Evolutionary conservation across 169 alveolate genomes (phyloP).

Genomic region (Eimeria maxima): DNA sequence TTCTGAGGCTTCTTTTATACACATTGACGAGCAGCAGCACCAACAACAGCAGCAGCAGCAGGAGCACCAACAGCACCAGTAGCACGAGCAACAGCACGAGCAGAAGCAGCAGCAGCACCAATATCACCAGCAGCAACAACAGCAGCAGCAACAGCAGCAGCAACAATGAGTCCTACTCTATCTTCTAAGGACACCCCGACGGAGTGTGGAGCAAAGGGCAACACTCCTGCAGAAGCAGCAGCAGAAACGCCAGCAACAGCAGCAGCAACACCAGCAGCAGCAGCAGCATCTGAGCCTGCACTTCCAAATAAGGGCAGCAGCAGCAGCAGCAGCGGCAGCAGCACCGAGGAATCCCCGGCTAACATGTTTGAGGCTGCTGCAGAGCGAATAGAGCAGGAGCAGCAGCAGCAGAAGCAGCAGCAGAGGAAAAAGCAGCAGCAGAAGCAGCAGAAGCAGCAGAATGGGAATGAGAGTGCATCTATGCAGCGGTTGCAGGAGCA

Average conservation of each 20-base stretch:
- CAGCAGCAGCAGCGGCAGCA: conserved; percentile 33
- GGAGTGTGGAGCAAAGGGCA: neutral
- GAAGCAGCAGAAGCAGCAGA: conserved; percentile 23
- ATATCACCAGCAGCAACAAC: conserved; percentile 9
- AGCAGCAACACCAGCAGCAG: neutral
- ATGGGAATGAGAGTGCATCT: too few species aligned
- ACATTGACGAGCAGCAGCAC: too few species aligned
- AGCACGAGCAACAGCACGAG: conserved; percentile 1
- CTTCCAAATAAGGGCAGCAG: conserved; percentile 12
- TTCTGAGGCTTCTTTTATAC: too few species aligned
- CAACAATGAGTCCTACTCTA: neutral
- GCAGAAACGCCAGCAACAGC: conserved; percentile 47
- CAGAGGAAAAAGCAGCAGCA: conserved; percentile 18
- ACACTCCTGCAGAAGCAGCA: neutral
- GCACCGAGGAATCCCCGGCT: neutral
- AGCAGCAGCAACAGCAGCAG: conserved; percentile 32
- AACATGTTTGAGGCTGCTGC: conserved; percentile 27
- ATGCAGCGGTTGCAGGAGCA: neutral
- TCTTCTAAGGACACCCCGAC: neutral
- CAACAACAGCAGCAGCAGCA: neutral
- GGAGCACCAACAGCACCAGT: conserved; percentile 2
- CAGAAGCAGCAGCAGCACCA: conserved; percentile 26
- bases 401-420: conserved; percentile 37
- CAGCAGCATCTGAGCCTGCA: neutral
- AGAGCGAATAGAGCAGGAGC: conserved; percentile 20